phyloP scores from a whole-genome alignment of 208 protist species.

The Trypanosoma congolense region DNA sequence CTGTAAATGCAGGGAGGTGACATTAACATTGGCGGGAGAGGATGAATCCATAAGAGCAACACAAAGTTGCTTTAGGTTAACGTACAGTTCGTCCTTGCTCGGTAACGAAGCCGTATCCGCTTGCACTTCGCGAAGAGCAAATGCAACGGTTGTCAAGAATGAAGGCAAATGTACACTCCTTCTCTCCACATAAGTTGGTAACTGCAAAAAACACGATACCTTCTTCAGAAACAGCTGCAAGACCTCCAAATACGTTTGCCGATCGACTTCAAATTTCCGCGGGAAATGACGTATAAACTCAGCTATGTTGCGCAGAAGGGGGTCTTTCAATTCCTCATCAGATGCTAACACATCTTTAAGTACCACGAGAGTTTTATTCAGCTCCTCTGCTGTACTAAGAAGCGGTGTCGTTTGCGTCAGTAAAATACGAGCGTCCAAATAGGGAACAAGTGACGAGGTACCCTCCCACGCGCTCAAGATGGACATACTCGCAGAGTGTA shows the following conservation, averaged over 20 bases:
- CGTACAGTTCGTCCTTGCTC: neutral
- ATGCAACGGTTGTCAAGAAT: neutral
- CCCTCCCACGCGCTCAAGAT: slow-evolving; percentile 10
- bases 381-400: slow-evolving; percentile 14
- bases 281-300: slow-evolving; percentile 18
- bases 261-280: neutral
- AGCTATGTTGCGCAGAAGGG: slow-evolving; percentile 6
- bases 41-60: neutral
- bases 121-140: neutral
- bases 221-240: slow-evolving; percentile 1
- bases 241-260: neutral
- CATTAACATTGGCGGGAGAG: neutral
- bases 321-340: neutral
- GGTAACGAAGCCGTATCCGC: neutral
- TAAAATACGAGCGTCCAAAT: slow-evolving; percentile 7
- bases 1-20: slow-evolving; percentile 12
- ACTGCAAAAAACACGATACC: neutral
- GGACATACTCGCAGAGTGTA: slow-evolving; percentile 1
- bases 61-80: neutral
- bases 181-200: too few relatives aligned
- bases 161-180: neutral
- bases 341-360: slow-evolving; percentile 4
- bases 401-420: slow-evolving; percentile 7
- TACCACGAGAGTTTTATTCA: slow-evolving; percentile 6
- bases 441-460: neutral